Conservation (phyloP, 2,329 filamentous ascomycete genomes). For the Clarireedia homoeocarpa region DNA sequence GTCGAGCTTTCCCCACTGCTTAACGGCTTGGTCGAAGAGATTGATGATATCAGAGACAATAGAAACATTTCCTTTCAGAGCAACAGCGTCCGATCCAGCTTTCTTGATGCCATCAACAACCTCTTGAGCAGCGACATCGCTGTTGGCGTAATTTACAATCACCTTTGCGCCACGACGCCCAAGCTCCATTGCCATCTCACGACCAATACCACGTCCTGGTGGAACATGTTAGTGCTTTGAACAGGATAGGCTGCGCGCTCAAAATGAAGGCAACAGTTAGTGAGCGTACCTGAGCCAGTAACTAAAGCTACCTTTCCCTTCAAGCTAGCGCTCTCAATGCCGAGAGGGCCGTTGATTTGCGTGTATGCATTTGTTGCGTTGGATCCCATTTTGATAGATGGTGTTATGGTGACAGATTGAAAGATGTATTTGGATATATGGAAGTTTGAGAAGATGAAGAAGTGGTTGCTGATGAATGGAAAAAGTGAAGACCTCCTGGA, state of each 20-base stretch:
- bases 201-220: conserved; percentile 55
- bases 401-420: neutral
- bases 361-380: conserved; percentile 7
- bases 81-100: conserved; percentile 44
- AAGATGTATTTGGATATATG: neutral
- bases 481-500: neutral
- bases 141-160: conserved; percentile 48
- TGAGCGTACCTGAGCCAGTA: conserved; percentile 26
- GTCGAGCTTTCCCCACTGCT: conserved; percentile 26
- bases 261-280: too few species aligned
- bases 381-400: conserved; percentile 11
- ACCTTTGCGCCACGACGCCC: conserved; percentile 56
- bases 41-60: conserved; percentile 31
- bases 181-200: conserved; percentile 58
- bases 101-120: conserved; percentile 55
- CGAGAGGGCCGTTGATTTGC: conserved; percentile 17
- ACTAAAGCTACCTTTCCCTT: conserved; percentile 27
- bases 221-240: neutral
- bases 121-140: conserved; percentile 53
- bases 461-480: too few species aligned
- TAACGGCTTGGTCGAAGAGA: conserved; percentile 23
- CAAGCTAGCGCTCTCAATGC: conserved; percentile 19
- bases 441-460: too few species aligned
- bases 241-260: too few species aligned
- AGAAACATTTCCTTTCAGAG: conserved; percentile 53